Evolutionary conservation across 1,284 basidiomycete genomes (phyloP), one percentile per base, ranked within the genome.

Genomic region (Apiotrichum laibachii): DNA sequence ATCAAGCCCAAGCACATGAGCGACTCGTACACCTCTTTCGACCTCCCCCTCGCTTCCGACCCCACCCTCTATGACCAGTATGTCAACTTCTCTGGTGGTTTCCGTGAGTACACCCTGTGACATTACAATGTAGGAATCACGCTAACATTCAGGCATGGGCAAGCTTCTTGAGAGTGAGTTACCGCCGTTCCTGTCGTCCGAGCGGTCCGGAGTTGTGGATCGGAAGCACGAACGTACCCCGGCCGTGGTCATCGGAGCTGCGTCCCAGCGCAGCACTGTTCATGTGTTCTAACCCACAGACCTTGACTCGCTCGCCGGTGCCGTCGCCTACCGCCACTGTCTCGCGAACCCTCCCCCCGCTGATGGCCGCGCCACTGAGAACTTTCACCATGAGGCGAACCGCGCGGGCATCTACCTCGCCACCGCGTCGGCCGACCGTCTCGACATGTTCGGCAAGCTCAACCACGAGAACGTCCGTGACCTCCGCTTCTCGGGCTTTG

Each of bases 321-420:
- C 87, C 4, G 89, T 91, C 61, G 82, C 88, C 2, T 91, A 90
- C 77, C 87, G 89, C 67, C 88, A 90, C 75, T 85, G 88, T 79
- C 82, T 90, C 1, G 48, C 52, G 13, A 46, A 51, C n/a, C 21
- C 53, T 5, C 53, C 61, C 13, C 22, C 63, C 18, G 54, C 61
- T 15, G 61, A 65, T 2, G 52, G 56, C 11, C 59, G 63, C 35
- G 57, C 68, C 2, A 64, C 68, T 1, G 58, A 71, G 53, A 65
- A 72, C 43, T 78, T 79, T 31, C 83, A 85, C 83, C 83, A 56
- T 76, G 80, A 57, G 77, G 86, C 57, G 70, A 53, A 83, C 49
- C 82, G 87, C 59, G 82, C 83, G 18, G 88, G 87, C 0, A 86
- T 89, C 65, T 91, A 90, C 66, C 83, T 91, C 61, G 89, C 90